Base-by-base conservation (phyloP, 1,284 basidiomycete species). In the Paramarasmius palmivorus region DNA sequence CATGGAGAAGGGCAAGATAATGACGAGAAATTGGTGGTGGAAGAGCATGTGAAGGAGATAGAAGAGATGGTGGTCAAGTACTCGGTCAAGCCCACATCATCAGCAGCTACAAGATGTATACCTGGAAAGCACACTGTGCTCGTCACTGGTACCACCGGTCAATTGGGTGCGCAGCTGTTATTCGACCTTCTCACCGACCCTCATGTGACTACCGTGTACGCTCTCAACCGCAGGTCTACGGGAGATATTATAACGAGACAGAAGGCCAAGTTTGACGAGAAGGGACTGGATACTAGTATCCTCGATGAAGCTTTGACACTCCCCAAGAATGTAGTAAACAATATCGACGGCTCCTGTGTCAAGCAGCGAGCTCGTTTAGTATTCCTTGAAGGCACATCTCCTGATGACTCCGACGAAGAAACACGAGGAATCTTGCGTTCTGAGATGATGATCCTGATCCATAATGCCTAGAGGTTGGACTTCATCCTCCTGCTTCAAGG, bases 381-480 rank as follows among this genome's bases (percentile, higher is more conserved):
- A 6, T 12, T 32, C 29, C 29, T 32, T 12, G 29, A 32, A 32
- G 29, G 29, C 25, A 46, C 23, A 29, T 29, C 25, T 4, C 25
- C 25, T 26, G 44, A 12, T 14, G 25, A 14, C n/a, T 29, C 7
- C 32, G 17, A 6, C 23, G 17, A 23, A 29, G 25, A 14, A 22
- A 29, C 22, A 32, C n/a, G 9, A 14, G 23, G 6, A 6, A 12
- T 32, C 29, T 12, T 32, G 10, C 29, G 7, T 29, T 29, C n/a
- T 29, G 12, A 15, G 52, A 49, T 34, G 34, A 65, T 19, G 61
- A 59, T 57, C 32, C 62, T 68, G 45, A 60, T 68, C 23, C 66
- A 68, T 55, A 63, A 61, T 40, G 67, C 67, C 2, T 69, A 66
- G 66, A 58, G 57, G 36, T 46, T 68, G 9, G 62, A 68, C 53